These are phyloP conservation scores for Colletotrichum coccodes DNA, from an alignment of 2,329 filamentous ascomycete species.

Conservation along the genomic window DNA sequence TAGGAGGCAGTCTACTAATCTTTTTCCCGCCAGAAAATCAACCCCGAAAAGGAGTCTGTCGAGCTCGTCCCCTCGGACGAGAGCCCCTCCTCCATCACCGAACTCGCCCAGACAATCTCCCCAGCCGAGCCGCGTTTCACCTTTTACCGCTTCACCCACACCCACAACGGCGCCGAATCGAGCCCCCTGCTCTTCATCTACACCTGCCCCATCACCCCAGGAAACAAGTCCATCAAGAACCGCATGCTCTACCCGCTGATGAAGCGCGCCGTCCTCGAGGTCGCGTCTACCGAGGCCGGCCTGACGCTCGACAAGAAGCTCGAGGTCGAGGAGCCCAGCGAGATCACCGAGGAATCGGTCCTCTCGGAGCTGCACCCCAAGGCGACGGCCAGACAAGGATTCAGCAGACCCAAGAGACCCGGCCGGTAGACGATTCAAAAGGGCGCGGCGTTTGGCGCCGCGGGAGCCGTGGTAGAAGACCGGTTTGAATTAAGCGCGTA, in stretches of 20 bases:
- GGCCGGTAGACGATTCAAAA: slow-evolving; percentile 60
- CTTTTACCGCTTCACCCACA: slow-evolving; percentile 77
- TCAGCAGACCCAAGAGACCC: slow-evolving; percentile 83
- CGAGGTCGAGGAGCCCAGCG: slow-evolving; percentile 73
- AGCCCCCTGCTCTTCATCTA: slow-evolving; percentile 82
- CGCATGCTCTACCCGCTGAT: slow-evolving; percentile 85
- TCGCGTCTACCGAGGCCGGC: slow-evolving; percentile 73
- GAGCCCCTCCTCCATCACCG: slow-evolving; percentile 63
- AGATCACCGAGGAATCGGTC: slow-evolving; percentile 75
- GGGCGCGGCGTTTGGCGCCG: neutral
- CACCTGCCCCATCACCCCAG: slow-evolving; percentile 76
- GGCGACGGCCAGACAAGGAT: slow-evolving; percentile 72
- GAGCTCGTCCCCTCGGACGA: slow-evolving; percentile 68
- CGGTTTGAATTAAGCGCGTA: neutral
- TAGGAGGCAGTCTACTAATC: neutral
- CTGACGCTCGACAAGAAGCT: slow-evolving; percentile 77
- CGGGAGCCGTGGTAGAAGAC: neutral
- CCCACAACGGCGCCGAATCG: slow-evolving; percentile 60
- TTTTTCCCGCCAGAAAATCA: slow-evolving; percentile 68
- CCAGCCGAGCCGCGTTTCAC: slow-evolving; percentile 78
- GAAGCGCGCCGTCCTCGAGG: slow-evolving; percentile 72
- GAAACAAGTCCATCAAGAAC: slow-evolving; percentile 79
- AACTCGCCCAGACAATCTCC: slow-evolving; percentile 71
- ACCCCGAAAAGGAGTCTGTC: slow-evolving; percentile 75
- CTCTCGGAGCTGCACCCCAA: slow-evolving; percentile 75